Conservation (phyloP, 108 stramenopile species). For the Licmophora abbreviata region DNA sequence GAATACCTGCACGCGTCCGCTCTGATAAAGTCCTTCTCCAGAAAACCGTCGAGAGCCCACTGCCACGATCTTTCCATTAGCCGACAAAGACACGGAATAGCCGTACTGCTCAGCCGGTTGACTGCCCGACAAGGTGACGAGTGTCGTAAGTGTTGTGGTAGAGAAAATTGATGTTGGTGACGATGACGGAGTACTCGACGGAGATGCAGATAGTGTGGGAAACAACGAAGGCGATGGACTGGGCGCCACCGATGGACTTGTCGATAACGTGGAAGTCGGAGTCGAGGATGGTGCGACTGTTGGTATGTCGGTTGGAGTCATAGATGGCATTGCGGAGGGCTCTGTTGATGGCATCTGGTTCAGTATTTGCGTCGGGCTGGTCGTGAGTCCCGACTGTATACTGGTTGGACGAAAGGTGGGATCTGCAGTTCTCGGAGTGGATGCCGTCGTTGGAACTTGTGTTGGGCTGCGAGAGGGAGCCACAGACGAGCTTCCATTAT, state of each 20-base stretch:
- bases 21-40: background rate
- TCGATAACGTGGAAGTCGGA: background rate
- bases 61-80: conserved; percentile 4
- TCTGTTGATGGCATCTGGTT: too few relatives aligned
- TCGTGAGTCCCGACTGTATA: too few relatives aligned
- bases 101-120: background rate
- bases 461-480: too few relatives aligned
- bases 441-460: too few relatives aligned
- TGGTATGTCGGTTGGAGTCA: background rate
- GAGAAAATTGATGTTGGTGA: background rate
- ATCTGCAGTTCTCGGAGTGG: too few relatives aligned
- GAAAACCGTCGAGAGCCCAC: conserved; percentile 2
- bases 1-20: background rate
- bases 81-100: conserved; percentile 1
- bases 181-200: background rate
- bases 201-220: conserved; percentile 1
- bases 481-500: too few relatives aligned
- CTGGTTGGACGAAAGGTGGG: too few relatives aligned
- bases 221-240: background rate
- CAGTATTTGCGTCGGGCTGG: too few relatives aligned
- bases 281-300: background rate
- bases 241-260: background rate
- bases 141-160: background rate
- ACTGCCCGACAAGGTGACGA: background rate
- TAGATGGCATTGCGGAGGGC: background rate